These are phyloP conservation scores for Aschersonia sp. DNA, from an alignment of 2,329 filamentous ascomycete genomes.

Conservation along the genomic window DNA sequence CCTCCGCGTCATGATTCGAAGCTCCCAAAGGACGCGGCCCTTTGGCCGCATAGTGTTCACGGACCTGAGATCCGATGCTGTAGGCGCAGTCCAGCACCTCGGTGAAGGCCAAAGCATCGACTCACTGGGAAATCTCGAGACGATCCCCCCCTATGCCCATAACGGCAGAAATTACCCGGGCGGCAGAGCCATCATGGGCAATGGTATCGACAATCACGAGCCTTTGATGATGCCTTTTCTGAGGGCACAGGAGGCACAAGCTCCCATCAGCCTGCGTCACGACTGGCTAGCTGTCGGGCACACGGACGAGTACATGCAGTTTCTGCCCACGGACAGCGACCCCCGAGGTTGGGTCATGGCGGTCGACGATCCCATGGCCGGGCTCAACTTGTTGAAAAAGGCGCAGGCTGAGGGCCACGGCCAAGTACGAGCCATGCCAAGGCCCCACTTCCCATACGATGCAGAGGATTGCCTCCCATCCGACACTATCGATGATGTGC, in stretches of 20 bases:
- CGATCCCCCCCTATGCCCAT: constrained; percentile 17
- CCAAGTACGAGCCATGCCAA: background rate
- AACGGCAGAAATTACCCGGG: constrained; percentile 9
- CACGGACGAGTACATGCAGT: constrained; percentile 14
- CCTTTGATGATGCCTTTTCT: constrained; percentile 13
- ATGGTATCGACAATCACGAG: background rate
- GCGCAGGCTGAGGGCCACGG: constrained; percentile 12
- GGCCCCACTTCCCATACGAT: background rate
- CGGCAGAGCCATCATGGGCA: constrained; percentile 10
- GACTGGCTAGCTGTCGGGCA: constrained; percentile 13
- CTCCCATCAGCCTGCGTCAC: constrained; percentile 16
- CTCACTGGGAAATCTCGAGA: constrained; percentile 19
- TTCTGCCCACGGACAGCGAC: constrained; percentile 10
- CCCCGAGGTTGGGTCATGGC: constrained; percentile 12
- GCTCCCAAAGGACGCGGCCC: constrained; percentile 6
- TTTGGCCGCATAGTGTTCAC: constrained; percentile 18
- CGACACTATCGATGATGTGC: constrained; percentile 2
- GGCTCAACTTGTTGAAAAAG: constrained; percentile 10
- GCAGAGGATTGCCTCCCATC: background rate
- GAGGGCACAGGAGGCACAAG: constrained; percentile 17
- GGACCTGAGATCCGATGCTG: constrained; percentile 12
- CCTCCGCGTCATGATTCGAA: constrained; percentile 13
- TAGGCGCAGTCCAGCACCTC: constrained; percentile 17
- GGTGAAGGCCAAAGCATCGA: constrained; percentile 8
- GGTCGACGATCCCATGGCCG: constrained; percentile 10